Evolutionary conservation across 1,284 basidiomycete genomes (phyloP), one percentile per base, ranked within the genome.

Genomic region (Phlebopus sp.): DNA sequence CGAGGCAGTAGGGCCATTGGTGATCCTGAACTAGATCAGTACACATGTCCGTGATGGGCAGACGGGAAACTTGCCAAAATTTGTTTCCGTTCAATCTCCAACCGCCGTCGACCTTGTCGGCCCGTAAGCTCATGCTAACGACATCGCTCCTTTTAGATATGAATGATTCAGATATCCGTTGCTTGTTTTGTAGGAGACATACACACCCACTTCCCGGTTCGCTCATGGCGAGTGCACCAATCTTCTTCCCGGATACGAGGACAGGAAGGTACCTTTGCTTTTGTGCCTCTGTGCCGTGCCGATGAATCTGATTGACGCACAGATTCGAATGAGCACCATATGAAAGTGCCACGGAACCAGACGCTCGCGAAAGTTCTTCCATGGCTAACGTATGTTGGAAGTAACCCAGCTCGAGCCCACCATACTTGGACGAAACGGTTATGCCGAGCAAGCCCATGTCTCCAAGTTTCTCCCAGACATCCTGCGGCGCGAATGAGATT

Each of bases 201-300:
- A 37, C 42, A 31, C 34, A 69, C 63, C 94, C 94, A 53, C 86
- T 84, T 14, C 87, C 92, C 1, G 90, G 79, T 70, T 97, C 94
- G 57, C 87, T 92, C 95, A 97, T 97, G 9, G 94, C 95, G 44
- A 97, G 75, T 54, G 88, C 86, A 38, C 95, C 95, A 27, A 97
- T 81, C 66, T 92, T 90, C 63, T 71, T 82, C 45, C 94, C 95
- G 23, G 80, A 75, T 35, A 97, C 74, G 36, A 97, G 77, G 59
- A 89, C 86, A 5, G 90, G 86, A 2, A 97, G 79, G 68, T 95
- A 97, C 69, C 90, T 95, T 41, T 71, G 68, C 69, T 94, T 94
- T 72, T 97, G 95, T 39, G 74, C 78, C 29, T 83, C 77, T 45
- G 90, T 96, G 18, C 93, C 94, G 69, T 95, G 90, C 39, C 94